Conservation (phyloP, 306 rosid species). For the Prunus padus region DNA sequence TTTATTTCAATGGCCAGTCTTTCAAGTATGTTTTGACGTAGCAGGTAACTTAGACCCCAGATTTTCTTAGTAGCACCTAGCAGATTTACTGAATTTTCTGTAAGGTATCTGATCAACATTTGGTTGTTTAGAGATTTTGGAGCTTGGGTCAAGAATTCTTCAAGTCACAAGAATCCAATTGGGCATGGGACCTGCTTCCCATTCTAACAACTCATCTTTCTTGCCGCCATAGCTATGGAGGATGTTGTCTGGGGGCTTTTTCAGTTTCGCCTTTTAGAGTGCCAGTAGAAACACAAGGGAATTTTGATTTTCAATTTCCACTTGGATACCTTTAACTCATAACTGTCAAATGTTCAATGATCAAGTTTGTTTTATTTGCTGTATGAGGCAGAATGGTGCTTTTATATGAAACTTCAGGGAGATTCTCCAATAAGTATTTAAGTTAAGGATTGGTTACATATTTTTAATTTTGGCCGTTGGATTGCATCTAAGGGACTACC, state of each 20-base stretch:
- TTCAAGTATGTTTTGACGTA: neutral
- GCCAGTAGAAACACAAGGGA: neutral
- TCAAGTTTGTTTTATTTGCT: neutral
- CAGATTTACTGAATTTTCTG: neutral
- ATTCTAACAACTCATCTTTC: neutral
- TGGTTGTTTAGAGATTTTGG: slow-evolving; percentile 7
- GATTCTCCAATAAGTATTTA: too few relatives aligned
- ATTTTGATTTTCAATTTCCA: too few relatives aligned
- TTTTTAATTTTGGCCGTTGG: too few relatives aligned
- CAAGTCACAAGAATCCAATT: neutral
- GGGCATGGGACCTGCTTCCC: neutral
- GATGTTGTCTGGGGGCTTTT: slow-evolving; percentile 6
- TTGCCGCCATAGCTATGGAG: neutral
- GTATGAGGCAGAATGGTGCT: neutral
- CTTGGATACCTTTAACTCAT: neutral
- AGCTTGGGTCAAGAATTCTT: neutral
- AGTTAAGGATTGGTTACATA: too few relatives aligned
- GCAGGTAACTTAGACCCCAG: neutral
- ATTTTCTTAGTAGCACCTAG: neutral
- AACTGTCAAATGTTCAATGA: neutral
- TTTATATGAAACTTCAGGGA: slow-evolving; percentile 8
- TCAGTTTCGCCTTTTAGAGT: neutral
- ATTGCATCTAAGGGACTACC: too few relatives aligned
- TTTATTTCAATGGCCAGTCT: slow-evolving; percentile 3
- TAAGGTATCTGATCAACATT: neutral